These are phyloP conservation scores for Comarum palustre DNA, from an alignment of 306 rosid species.

Conservation along the genomic window DNA sequence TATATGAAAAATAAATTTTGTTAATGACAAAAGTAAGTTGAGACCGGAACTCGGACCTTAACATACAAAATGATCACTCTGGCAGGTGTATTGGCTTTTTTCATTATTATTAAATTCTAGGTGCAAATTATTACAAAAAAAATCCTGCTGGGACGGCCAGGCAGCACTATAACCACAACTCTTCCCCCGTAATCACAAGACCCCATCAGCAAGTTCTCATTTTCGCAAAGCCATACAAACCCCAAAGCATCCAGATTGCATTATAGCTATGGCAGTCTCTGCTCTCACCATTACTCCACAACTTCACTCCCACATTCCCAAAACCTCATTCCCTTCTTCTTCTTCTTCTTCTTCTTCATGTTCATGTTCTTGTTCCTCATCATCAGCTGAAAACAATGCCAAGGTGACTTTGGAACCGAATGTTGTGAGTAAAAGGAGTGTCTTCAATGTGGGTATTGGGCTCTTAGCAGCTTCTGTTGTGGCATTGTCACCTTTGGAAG, in stretches of 20 bases:
- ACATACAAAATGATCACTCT: no score
- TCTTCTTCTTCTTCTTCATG: slow-evolving; percentile 24
- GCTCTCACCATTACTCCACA: slow-evolving; percentile 34
- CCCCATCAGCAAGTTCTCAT: neutral
- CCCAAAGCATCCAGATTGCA: slow-evolving; percentile 15
- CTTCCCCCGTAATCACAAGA: neutral
- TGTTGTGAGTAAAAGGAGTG: slow-evolving; percentile 27
- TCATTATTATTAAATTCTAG: no score
- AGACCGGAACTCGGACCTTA: no score
- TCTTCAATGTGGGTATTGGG: slow-evolving; percentile 56
- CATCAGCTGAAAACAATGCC: slow-evolving; percentile 21
- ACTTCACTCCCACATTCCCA: slow-evolving; percentile 8
- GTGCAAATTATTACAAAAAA: no score
- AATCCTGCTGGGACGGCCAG: slow-evolving; percentile 32
- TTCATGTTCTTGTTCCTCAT: slow-evolving; percentile 30
- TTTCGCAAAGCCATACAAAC: slow-evolving; percentile 27
- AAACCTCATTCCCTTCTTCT: slow-evolving; percentile 13
- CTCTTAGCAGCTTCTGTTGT: slow-evolving; percentile 56
- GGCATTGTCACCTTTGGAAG: slow-evolving; percentile 64
- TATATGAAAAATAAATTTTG: no score
- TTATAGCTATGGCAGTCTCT: slow-evolving; percentile 43
- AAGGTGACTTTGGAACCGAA: slow-evolving; percentile 28
- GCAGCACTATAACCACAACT: slow-evolving; percentile 26
- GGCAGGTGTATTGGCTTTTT: no score
- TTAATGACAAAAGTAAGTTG: no score